phyloP scores from a whole-genome alignment of 2,329 filamentous ascomycete genomes.

The Aspergillus chevalieri region DNA sequence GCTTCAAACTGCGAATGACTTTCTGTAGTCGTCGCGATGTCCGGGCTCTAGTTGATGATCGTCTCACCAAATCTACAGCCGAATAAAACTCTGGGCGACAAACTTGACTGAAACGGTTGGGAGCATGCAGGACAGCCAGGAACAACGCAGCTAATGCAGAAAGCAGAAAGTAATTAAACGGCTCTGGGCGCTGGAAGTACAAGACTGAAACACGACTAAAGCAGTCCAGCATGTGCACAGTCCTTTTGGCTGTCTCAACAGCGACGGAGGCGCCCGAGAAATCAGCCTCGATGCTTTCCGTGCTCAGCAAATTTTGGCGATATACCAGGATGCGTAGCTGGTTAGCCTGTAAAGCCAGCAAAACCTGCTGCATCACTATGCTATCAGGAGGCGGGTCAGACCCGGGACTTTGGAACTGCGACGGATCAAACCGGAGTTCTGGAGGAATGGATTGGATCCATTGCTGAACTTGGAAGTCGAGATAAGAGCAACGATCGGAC shows the following conservation, averaged over 20 bases:
- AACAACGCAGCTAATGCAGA: conserved; percentile 37
- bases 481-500: conserved; percentile 33
- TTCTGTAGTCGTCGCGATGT: conserved; percentile 54
- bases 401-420: conserved; percentile 10
- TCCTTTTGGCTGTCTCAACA: conserved; percentile 36
- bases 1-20: conserved; percentile 53
- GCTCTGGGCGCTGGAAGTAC: conserved; percentile 34
- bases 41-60: conserved; percentile 50
- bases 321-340: conserved; percentile 43
- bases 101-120: conserved; percentile 35
- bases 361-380: conserved; percentile 37
- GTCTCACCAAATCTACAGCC: conserved; percentile 55
- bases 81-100: conserved; percentile 44
- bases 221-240: conserved; percentile 33
- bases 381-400: conserved; percentile 22
- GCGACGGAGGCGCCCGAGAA: conserved; percentile 33
- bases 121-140: conserved; percentile 43
- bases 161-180: conserved; percentile 40
- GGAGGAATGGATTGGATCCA: conserved; percentile 44
- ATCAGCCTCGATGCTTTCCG: conserved; percentile 32
- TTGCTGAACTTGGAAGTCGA: conserved; percentile 41
- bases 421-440: conserved; percentile 36
- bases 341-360: conserved; percentile 43
- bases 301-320: conserved; percentile 37
- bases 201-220: conserved; percentile 33